phyloP scores from a whole-genome alignment of 345 rosid genomes.

The Arabis alpina region DNA sequence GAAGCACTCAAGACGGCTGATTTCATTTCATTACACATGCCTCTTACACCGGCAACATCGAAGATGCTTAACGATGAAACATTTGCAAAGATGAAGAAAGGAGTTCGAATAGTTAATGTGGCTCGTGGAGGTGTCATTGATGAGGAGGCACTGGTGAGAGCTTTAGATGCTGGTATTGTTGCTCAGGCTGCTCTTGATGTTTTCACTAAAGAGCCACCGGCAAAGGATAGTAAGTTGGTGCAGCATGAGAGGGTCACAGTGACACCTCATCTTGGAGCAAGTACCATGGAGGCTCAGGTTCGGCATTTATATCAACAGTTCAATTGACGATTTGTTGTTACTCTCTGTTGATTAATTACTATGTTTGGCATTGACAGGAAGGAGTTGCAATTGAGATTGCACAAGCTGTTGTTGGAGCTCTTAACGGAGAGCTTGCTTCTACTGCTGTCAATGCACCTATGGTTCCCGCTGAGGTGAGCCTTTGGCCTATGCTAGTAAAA shows the following conservation, averaged over 20 bases:
- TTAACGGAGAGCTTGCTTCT: constrained; percentile 80
- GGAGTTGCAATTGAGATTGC: constrained; percentile 88
- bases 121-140: constrained; percentile 91
- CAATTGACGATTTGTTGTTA: not conserved
- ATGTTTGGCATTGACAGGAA: constrained; percentile 48
- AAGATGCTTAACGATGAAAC: constrained; percentile 78
- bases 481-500: not conserved
- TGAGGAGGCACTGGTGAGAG: constrained; percentile 80
- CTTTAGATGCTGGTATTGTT: constrained; percentile 79
- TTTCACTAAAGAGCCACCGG: constrained; percentile 72
- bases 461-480: constrained; percentile 82
- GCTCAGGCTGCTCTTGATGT: constrained; percentile 93
- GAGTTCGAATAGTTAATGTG: constrained; percentile 76
- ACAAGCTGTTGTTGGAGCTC: constrained; percentile 84
- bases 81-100: constrained; percentile 84
- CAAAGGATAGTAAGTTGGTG: constrained; percentile 65
- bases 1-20: constrained; percentile 73
- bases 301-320: not conserved
- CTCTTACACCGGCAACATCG: constrained; percentile 72
- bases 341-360: not conserved
- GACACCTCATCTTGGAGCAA: constrained; percentile 89
- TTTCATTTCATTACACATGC: constrained; percentile 86
- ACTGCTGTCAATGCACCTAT: constrained; percentile 90
- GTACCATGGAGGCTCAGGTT: constrained; percentile 88
- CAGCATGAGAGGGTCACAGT: constrained; percentile 76